These are phyloP conservation scores for Anthracocystis setariae DNA, from an alignment of 1,284 basidiomycete species.

Conservation along the genomic window DNA sequence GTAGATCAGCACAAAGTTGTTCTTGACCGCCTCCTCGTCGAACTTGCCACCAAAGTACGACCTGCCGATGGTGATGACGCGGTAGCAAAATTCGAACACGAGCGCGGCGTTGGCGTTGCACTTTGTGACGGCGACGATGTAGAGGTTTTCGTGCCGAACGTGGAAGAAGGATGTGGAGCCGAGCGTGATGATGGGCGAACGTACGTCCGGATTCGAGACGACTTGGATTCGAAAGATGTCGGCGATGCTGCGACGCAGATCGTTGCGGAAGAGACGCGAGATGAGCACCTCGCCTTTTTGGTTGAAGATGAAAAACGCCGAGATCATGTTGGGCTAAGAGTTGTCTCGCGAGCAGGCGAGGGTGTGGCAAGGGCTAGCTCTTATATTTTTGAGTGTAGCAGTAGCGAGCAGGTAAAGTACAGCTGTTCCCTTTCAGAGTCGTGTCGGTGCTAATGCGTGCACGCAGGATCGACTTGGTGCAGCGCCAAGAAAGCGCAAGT, in stretches of 20 bases:
- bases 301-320: conserved; percentile 98
- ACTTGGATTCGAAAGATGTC: conserved; percentile 78
- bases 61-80: conserved; percentile 90
- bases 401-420: not conserved
- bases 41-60: conserved; percentile 97
- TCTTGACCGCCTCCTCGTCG: conserved; percentile 94
- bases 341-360: not conserved
- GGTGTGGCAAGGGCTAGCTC: not conserved
- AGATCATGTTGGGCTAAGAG: conserved; percentile 33
- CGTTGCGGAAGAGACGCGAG: conserved; percentile 62
- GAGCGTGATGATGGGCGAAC: conserved; percentile 95
- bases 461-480: not conserved
- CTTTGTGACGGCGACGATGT: conserved; percentile 94
- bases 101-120: conserved; percentile 97
- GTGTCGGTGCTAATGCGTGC: not conserved
- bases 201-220: conserved; percentile 93
- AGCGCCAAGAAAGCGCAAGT: not conserved
- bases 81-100: conserved; percentile 96
- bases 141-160: conserved; percentile 92
- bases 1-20: conserved; percentile 78
- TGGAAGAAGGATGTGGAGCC: conserved; percentile 98
- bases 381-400: not conserved
- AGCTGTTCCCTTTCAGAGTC: not conserved
- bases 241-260: conserved; percentile 61
- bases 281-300: conserved; percentile 84